phyloP scores from a whole-genome alignment of 139 green algal species.

The Tetradesmus lagerheimii region DNA sequence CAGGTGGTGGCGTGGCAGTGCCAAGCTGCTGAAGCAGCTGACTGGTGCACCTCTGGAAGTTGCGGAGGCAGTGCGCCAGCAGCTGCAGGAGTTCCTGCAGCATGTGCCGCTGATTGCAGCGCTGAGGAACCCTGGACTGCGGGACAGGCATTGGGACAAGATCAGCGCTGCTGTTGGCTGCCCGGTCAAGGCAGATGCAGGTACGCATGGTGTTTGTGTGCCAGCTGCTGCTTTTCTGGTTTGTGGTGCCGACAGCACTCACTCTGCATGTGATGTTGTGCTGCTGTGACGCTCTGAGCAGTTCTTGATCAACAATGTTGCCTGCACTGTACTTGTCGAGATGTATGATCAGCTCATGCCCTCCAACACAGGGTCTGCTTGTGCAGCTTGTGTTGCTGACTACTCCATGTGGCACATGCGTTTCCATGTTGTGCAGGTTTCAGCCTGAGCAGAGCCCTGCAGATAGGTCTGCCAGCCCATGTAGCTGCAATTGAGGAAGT shows the following conservation, averaged over 20 bases:
- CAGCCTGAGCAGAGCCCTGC: constrained; percentile 73
- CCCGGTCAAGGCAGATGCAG: constrained; percentile 73
- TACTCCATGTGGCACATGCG: no score
- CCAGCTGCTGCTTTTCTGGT: background rate
- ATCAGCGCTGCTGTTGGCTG: constrained; percentile 74
- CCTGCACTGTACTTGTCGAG: no score
- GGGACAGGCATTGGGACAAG: constrained; percentile 73
- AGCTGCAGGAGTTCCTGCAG: constrained; percentile 80
- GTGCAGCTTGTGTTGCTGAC: no score
- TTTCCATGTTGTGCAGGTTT: constrained; percentile 55
- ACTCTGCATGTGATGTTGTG: background rate
- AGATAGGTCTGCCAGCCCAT: constrained; percentile 73
- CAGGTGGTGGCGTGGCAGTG: constrained; percentile 66
- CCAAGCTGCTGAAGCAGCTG: constrained; percentile 65
- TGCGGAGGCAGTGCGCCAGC: constrained; percentile 52
- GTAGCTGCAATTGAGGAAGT: constrained; percentile 80
- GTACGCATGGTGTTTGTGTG: background rate
- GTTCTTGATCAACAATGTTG: no score
- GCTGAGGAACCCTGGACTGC: constrained; percentile 80
- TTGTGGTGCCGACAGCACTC: background rate
- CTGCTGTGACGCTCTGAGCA: background rate
- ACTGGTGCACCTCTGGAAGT: constrained; percentile 55
- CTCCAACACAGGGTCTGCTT: no score
- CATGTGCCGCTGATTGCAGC: constrained; percentile 78
- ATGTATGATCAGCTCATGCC: no score